phyloP scores from a whole-genome alignment of 192 early-diverging fungal species.

The Mortierella claussenii region DNA sequence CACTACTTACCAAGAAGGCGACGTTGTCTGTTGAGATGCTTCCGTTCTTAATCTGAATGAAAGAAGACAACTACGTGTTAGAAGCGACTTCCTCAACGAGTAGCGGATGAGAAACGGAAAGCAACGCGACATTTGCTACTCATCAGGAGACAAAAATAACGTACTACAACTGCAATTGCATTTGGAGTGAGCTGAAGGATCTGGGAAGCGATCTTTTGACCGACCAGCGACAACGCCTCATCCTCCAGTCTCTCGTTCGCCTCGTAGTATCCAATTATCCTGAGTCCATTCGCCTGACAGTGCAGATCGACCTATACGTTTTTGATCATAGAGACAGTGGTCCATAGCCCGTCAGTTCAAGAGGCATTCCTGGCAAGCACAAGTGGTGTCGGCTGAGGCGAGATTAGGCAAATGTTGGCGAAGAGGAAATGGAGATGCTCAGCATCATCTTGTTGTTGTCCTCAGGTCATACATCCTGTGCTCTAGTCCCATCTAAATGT shows the following conservation, averaged over 20 bases:
- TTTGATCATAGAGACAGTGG: neutral
- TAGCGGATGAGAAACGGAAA: too few species aligned
- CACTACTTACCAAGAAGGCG: constrained; percentile 24
- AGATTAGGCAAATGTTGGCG: too few species aligned
- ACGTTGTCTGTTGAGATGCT: constrained; percentile 22
- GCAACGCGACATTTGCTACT: neutral
- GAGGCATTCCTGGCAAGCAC: too few species aligned
- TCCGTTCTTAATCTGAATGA: constrained; percentile 44
- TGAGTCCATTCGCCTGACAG: constrained; percentile 55
- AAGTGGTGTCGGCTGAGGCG: too few species aligned
- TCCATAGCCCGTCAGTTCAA: too few species aligned
- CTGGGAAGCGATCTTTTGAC: constrained; percentile 62
- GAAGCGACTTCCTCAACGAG: too few species aligned
- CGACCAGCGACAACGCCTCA: constrained; percentile 54
- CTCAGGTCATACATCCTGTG: too few species aligned
- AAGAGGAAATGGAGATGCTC: too few species aligned
- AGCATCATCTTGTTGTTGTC: too few species aligned
- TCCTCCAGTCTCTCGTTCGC: constrained; percentile 64
- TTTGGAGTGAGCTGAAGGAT: constrained; percentile 56
- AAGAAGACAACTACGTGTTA: neutral
- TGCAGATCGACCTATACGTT: constrained; percentile 66
- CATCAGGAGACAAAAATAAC: neutral
- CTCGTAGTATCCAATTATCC: constrained; percentile 72
- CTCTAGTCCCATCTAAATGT: too few species aligned
- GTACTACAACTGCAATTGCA: constrained; percentile 69